Evolutionary conservation across 116 monocot species (phyloP).

Genomic region (Cymodocea nodosa): DNA sequence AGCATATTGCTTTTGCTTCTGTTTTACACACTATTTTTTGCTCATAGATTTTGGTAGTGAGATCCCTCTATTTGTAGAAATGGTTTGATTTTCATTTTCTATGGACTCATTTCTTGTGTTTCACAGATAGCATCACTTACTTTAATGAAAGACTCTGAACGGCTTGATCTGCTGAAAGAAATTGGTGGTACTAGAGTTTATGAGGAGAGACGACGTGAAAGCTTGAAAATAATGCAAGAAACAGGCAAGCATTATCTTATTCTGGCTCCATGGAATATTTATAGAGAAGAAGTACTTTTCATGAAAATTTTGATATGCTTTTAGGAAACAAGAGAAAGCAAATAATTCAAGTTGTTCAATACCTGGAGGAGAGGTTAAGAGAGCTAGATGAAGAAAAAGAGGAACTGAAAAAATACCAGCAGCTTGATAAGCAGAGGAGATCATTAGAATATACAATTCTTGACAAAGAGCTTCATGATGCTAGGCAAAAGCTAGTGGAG

Average conservation of each 20-base stretch:
- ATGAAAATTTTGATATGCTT: background rate
- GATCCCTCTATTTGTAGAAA: too few species aligned
- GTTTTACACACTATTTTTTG: too few species aligned
- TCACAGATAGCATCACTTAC: slow-evolving; percentile 88
- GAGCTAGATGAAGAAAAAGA: slow-evolving; percentile 99
- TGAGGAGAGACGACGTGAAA: slow-evolving; percentile 91
- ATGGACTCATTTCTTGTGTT: background rate
- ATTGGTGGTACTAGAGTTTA: slow-evolving; percentile 96
- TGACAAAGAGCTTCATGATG: slow-evolving; percentile 79
- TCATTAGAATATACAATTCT: slow-evolving; percentile 88
- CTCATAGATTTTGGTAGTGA: too few species aligned
- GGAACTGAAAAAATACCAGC: slow-evolving; percentile 87
- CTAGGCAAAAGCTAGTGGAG: slow-evolving; percentile 55
- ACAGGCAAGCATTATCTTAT: slow-evolving; percentile 47
- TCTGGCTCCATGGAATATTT: background rate
- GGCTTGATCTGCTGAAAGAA: slow-evolving; percentile 90
- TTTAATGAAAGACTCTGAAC: slow-evolving; percentile 93
- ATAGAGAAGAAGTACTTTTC: background rate
- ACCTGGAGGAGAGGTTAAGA: slow-evolving; percentile 80
- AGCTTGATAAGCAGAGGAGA: slow-evolving; percentile 86
- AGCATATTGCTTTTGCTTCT: too few species aligned
- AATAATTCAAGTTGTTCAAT: slow-evolving; percentile 98
- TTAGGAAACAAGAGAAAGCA: slow-evolving; percentile 93
- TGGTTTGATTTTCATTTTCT: background rate
- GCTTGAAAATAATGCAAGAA: slow-evolving; percentile 99